Base-by-base conservation (phyloP, 352 stramenopile genomes). In the Phytophthora capsici region DNA sequence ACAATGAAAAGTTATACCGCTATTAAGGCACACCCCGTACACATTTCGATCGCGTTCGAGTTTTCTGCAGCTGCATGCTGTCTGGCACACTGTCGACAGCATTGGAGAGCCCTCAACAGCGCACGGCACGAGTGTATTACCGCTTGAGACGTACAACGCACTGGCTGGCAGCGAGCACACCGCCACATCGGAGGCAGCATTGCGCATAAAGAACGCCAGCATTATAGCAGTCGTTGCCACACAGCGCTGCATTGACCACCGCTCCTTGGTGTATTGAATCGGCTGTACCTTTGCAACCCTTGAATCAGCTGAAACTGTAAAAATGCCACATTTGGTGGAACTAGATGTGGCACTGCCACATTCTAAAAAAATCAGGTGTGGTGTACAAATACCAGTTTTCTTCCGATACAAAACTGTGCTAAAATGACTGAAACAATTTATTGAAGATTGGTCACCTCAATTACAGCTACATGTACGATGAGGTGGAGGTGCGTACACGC, bases 121-220 rank as follows among this genome's bases (percentile, higher is more conserved):
- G 32, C 63, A 66, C 25, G 48, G 17, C 25, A 56, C 34, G 13
- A 67, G 49, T n/a, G 25, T 17, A 22, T 10, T 57, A n/a, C 34
- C 50, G 13, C 34, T 13, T 23, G 12, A 26, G 20, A 82, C 13
- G 58, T 72, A 79, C 10, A 82, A 50, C 46, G 62, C 40, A 10
- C 22, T 61, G 13, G 62, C 61, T 3, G 73, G 66, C 32, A 82
- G 36, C 14, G 66, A 62, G 25, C 73, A 82, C 32, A 70, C 45
- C 6, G n/a, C 34, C 41, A 67, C 26, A 12, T 67, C 48, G 34
- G 63, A 52, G 9, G 20, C 23, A 7, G 45, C 30, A 47, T 22
- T 38, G 17, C 25, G 30, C 17, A 44, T 25, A 40, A 49, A 49
- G n/a, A 67, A 28, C 41, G 43, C 43, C 30, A 71, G 23, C 36